Percentiles rank a stretch among this genome's conserved stretches.
These are phyloP conservation scores for Sequoiadendron giganteum DNA, from an alignment of 75 land plant species.

Conservation along the genomic window DNA sequence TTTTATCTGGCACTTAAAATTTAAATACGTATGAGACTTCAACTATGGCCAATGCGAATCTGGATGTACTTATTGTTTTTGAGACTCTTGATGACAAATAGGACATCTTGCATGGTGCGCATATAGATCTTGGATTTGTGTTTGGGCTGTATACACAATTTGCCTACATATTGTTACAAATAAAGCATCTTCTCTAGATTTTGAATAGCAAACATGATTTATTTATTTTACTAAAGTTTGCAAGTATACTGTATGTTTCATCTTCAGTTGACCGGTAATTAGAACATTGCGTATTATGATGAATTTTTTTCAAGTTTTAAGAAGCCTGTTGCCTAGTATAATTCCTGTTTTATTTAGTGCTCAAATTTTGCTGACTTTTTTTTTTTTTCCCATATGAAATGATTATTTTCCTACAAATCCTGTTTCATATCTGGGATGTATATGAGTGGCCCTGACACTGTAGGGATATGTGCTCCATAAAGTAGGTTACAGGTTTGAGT, in stretches of 20 bases:
- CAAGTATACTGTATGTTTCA: background rate
- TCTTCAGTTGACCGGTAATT: background rate
- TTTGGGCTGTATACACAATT: background rate
- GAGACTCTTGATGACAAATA: background rate
- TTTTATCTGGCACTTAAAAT: background rate
- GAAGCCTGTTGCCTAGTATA: background rate
- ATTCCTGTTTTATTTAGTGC: background rate
- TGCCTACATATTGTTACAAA: background rate
- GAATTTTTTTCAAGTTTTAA: background rate
- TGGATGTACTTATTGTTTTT: background rate
- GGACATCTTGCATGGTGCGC: background rate
- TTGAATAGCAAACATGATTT: background rate
- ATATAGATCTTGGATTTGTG: background rate
- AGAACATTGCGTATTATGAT: background rate
- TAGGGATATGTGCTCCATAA: no score
- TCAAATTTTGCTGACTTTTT: background rate
- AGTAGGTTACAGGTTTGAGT: no score
- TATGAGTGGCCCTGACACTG: background rate
- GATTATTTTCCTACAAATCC: background rate
- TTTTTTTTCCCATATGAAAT: background rate
- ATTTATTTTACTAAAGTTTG: background rate
- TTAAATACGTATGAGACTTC: background rate
- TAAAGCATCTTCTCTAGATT: background rate
- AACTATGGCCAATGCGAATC: background rate
- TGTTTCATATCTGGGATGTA: background rate